Conservation (phyloP, 768 basidiomycete genomes). For the Russula abietina region DNA sequence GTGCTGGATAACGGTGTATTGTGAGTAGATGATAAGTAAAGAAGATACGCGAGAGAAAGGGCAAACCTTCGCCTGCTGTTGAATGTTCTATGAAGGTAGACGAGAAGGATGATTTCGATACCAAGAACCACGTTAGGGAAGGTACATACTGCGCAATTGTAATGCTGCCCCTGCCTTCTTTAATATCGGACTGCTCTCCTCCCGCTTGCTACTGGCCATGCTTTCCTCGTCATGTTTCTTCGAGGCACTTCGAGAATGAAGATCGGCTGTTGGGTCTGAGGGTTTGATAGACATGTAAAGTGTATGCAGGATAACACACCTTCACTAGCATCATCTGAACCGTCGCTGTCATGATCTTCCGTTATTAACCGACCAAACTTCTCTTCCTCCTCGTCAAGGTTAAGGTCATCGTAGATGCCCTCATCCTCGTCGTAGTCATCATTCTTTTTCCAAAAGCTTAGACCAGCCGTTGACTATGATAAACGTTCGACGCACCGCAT, state of each 20-base stretch:
- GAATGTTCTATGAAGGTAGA: slow-evolving; percentile 51
- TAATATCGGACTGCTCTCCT: slow-evolving; percentile 64
- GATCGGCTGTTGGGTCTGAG: slow-evolving; percentile 37
- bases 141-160: slow-evolving; percentile 64
- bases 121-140: slow-evolving; percentile 2
- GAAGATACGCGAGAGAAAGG: background rate
- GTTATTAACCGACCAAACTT: slow-evolving; percentile 72
- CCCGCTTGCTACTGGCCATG: slow-evolving; percentile 64
- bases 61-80: slow-evolving; percentile 52
- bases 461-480: background rate
- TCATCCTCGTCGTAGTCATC: slow-evolving; percentile 97
- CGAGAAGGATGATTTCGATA: slow-evolving; percentile 8
- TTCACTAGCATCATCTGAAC: slow-evolving; percentile 69
- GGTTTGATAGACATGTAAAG: slow-evolving; percentile 1
- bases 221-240: slow-evolving; percentile 83
- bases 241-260: slow-evolving; percentile 54
- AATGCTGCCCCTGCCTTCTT: slow-evolving; percentile 66
- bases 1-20: slow-evolving; percentile 29
- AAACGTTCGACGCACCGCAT: slow-evolving; percentile 60
- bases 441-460: slow-evolving; percentile 47
- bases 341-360: slow-evolving; percentile 75
- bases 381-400: slow-evolving; percentile 95
- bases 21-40: background rate
- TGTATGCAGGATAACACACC: slow-evolving; percentile 37
- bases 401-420: slow-evolving; percentile 96